Evolutionary conservation across 192 early-diverging fungal species (phyloP).

Genomic region (Dissophora ornata): DNA sequence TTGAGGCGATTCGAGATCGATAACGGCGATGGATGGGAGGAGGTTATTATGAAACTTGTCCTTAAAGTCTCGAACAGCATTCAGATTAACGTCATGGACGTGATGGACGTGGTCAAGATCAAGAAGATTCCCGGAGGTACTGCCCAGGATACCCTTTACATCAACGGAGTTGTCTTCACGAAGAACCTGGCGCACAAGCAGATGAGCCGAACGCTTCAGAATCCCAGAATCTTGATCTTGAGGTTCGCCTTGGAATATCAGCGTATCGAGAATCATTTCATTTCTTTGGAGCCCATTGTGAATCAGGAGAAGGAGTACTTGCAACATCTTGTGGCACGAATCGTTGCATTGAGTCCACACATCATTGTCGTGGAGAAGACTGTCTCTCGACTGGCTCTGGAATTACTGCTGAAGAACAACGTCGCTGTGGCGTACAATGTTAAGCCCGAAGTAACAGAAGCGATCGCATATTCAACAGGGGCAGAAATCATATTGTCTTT

Average conservation of each 20-base stretch:
- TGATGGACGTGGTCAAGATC: constrained; percentile 92
- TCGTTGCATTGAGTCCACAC: constrained; percentile 79
- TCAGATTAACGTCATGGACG: constrained; percentile 71
- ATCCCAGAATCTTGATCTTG: constrained; percentile 88
- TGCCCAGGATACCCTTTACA: constrained; percentile 83
- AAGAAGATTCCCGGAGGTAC: constrained; percentile 93
- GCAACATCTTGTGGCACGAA: constrained; percentile 79
- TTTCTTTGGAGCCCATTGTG: constrained; percentile 84
- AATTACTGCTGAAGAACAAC: constrained; percentile 80
- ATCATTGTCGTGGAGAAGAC: constrained; percentile 86
- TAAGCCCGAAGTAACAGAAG: constrained; percentile 86
- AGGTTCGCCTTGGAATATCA: constrained; percentile 89
- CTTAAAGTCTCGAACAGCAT: constrained; percentile 80
- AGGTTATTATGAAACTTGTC: constrained; percentile 76
- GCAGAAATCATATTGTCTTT: constrained; percentile 87
- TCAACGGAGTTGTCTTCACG: constrained; percentile 93
- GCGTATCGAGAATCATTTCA: constrained; percentile 75
- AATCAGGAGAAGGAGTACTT: constrained; percentile 88
- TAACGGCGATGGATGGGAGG: constrained; percentile 69
- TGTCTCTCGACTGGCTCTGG: constrained; percentile 86
- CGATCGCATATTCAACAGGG: constrained; percentile 86
- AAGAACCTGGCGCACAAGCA: constrained; percentile 92
- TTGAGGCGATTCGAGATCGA: constrained; percentile 73
- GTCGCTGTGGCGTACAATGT: constrained; percentile 90
- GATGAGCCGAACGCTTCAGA: constrained; percentile 76